Evolutionary conservation across 805 yeast species (phyloP).

Genomic region (Metahyphopichia silvanorum): DNA sequence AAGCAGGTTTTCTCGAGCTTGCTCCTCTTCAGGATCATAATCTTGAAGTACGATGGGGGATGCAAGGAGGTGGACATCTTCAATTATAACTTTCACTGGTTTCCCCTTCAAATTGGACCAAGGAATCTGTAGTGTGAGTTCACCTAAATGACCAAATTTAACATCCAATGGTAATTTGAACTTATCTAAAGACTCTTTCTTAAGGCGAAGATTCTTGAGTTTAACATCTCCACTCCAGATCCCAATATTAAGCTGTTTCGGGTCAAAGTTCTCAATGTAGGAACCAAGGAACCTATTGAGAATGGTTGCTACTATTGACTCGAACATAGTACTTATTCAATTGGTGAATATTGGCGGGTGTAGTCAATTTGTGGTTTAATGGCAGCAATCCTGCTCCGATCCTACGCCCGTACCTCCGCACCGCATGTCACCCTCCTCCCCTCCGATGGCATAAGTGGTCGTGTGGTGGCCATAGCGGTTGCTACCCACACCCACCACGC

Average conservation of each 20-base stretch:
- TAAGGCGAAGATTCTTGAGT: slow-evolving; percentile 69
- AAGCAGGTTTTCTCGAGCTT: slow-evolving; percentile 56
- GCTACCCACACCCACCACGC: too few relatives aligned
- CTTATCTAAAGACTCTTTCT: slow-evolving; percentile 85
- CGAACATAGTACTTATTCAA: slow-evolving; percentile 57
- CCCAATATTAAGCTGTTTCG: slow-evolving; percentile 91
- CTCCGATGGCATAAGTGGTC: too few relatives aligned
- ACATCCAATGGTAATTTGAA: slow-evolving; percentile 85
- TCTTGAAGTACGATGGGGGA: slow-evolving; percentile 64
- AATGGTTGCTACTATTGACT: slow-evolving; percentile 61
- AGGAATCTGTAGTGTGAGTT: slow-evolving; percentile 86
- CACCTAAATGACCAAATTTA: slow-evolving; percentile 85
- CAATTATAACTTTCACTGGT: slow-evolving; percentile 85
- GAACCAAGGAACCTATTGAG: slow-evolving; percentile 62
- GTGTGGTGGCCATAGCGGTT: too few relatives aligned
- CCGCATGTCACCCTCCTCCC: too few relatives aligned
- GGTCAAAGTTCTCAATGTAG: slow-evolving; percentile 92
- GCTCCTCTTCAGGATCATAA: slow-evolving; percentile 54
- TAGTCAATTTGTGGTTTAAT: too few relatives aligned
- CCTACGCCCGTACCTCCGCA: too few relatives aligned
- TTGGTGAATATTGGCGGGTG: too few relatives aligned
- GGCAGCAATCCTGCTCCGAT: too few relatives aligned
- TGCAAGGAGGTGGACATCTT: slow-evolving; percentile 82
- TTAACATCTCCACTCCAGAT: slow-evolving; percentile 98
- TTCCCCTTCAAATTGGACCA: slow-evolving; percentile 93